Evolutionary conservation across 257 asterid species (phyloP), one percentile per base, ranked within the genome.

Genomic region (Datura wrightii): DNA sequence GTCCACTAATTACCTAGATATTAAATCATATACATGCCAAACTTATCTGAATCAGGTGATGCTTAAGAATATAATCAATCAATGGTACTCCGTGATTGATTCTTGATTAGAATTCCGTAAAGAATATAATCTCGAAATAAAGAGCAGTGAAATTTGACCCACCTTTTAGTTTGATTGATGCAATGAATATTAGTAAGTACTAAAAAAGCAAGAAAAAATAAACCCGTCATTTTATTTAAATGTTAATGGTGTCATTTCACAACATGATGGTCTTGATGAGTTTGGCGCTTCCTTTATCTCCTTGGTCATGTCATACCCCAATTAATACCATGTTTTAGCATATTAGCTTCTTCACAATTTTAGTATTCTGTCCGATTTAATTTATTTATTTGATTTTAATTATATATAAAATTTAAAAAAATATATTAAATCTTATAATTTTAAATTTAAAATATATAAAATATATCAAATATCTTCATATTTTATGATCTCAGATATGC

Each of bases 231-330:
- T 46, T 72, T 19, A 72, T 46, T 46, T 46, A 71, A 15, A 37
- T 39, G 9, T 15, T 14, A 36, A 66, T 24, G 62, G 14, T 76
- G 81, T 50, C 81, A 76, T 76, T 76, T 84, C 48, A 74, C 31
- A 36, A 2, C 56, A 82, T 76, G 52, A 34, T 65, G 44, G n/a
- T 65, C 34, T 24, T 24, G 31, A 11, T 66, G 53, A 67, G 78
- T 69, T 69, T 39, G 78, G 78, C 39, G 78, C 52, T 69, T 46
- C 34, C 34, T 31, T 65, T 15, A 8, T 69, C 78, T 39, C 34
- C 31, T 39, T 39, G 78, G 14, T 67, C 76, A 37, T 67, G 76
- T 67, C 76, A 67, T 13, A 67, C 50, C 24, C 50, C 48, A 66
- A 36, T 66, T 66, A 37, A 66, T 66, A 66, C 72, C 76, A 2